Percentiles rank a stretch among this genome's conserved stretches.
phyloP scores from a whole-genome alignment of 257 asterid species.

The Dorcoceras hygrometricum region DNA sequence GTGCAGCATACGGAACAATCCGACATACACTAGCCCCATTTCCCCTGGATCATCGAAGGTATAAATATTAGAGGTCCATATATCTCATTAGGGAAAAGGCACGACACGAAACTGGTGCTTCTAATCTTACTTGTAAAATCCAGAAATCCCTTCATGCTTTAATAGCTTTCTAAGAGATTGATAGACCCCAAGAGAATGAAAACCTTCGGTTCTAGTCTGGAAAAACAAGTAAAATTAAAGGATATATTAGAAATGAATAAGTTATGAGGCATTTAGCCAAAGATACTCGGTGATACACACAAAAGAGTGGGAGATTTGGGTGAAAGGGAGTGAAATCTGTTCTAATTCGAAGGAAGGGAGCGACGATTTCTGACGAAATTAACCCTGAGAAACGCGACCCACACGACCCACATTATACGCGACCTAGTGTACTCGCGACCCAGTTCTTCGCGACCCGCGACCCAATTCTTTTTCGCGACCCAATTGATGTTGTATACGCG shows the following conservation, averaged over 20 bases:
- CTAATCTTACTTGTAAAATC: conserved; percentile 73
- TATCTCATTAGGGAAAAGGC: conserved; percentile 9
- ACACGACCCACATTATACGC: too few relatives aligned
- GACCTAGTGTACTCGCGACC: too few relatives aligned
- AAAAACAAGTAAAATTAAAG: conserved; percentile 17
- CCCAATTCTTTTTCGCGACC: too few relatives aligned
- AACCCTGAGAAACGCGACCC: too few relatives aligned
- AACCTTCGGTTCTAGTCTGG: conserved; percentile 90
- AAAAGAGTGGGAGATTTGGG: too few relatives aligned
- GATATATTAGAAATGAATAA: conserved; percentile 21
- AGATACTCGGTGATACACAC: too few relatives aligned
- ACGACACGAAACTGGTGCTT: not conserved
- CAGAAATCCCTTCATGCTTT: conserved; percentile 82
- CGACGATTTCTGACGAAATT: too few relatives aligned
- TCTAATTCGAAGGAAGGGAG: too few relatives aligned
- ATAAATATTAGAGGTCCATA: not conserved
- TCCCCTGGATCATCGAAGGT: conserved; percentile 50
- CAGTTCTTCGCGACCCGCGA: too few relatives aligned
- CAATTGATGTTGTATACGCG: too few relatives aligned
- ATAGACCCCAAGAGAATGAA: conserved; percentile 72
- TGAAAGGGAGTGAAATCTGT: too few relatives aligned
- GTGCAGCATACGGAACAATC: conserved; percentile 92
- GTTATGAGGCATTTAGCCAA: not conserved
- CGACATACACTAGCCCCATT: conserved; percentile 98
- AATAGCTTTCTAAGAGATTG: conserved; percentile 79